Percentiles rank a stretch among this genome's conserved stretches.
Conservation (phyloP, 2,329 filamentous ascomycete species). For the Hymenoscyphus scutula region DNA sequence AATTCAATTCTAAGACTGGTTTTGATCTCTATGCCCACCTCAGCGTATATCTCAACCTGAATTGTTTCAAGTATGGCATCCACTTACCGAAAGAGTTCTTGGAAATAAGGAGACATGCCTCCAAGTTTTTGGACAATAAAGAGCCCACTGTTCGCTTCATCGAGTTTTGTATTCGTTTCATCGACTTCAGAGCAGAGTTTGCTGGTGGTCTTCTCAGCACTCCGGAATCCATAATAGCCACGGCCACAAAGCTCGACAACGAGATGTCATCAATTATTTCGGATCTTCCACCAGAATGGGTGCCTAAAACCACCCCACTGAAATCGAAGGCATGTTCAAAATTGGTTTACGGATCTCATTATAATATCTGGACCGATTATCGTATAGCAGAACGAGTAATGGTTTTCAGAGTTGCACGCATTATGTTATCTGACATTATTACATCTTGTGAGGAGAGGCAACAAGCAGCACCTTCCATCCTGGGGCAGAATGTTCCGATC, state of each 20-base stretch:
- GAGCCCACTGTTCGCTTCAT: constrained; percentile 9
- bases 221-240: constrained; percentile 2
- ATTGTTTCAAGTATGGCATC: constrained; percentile 48
- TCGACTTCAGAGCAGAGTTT: constrained; percentile 15
- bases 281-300: constrained; percentile 6
- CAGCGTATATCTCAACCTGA: constrained; percentile 48
- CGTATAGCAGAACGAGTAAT: constrained; percentile 18
- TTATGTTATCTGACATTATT: constrained; percentile 14
- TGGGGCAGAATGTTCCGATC: too few relatives aligned
- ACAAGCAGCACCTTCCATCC: not conserved
- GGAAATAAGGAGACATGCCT: constrained; percentile 43
- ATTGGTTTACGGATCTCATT: constrained; percentile 18
- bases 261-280: not conserved
- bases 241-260: not conserved
- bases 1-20: constrained; percentile 47
- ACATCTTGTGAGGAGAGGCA: not conserved
- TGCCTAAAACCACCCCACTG: not conserved
- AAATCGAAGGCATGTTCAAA: not conserved
- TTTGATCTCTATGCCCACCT: constrained; percentile 53
- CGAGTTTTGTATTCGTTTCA: constrained; percentile 10
- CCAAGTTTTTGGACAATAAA: constrained; percentile 31
- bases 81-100: constrained; percentile 48
- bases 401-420: constrained; percentile 12
- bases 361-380: constrained; percentile 19
- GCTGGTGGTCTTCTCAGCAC: constrained; percentile 3